Percentiles rank a stretch among this genome's conserved stretches.
These are phyloP conservation scores for Penicillium sp. DNA, from an alignment of 2,329 filamentous ascomycete genomes.

Conservation along the genomic window DNA sequence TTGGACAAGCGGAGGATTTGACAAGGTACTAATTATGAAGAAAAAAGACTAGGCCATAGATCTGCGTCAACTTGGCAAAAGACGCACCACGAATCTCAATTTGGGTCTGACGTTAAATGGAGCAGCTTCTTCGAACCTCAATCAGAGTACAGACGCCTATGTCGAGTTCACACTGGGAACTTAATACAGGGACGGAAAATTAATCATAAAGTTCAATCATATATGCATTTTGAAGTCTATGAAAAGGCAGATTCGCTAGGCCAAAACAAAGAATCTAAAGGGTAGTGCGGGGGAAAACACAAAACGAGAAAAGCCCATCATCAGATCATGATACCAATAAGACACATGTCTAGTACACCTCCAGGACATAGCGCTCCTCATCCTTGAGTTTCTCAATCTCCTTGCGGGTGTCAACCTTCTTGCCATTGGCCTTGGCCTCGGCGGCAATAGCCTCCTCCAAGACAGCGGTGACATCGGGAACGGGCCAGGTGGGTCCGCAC, in stretches of 20 bases:
- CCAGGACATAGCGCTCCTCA: constrained; percentile 87
- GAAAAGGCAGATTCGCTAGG: constrained; percentile 23
- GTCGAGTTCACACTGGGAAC: too few species aligned
- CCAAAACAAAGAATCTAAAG: constrained; percentile 25
- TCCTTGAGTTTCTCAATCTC: constrained; percentile 99
- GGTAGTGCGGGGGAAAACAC: constrained; percentile 15
- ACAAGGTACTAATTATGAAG: too few species aligned
- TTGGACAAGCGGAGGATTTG: too few species aligned
- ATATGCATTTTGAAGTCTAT: constrained; percentile 26
- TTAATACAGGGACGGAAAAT: background rate
- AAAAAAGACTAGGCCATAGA: too few species aligned
- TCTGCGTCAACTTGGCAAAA: too few species aligned
- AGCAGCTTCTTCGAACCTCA: too few species aligned
- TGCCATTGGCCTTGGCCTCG: constrained; percentile 68
- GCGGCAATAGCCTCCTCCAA: constrained; percentile 86
- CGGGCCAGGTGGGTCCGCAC: constrained; percentile 97
- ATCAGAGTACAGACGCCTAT: too few species aligned
- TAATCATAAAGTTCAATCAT: background rate
- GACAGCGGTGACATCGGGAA: constrained; percentile 93
- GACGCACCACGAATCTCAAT: too few species aligned
- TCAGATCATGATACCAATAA: constrained; percentile 21
- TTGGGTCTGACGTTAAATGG: too few species aligned
- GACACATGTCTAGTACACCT: constrained; percentile 74
- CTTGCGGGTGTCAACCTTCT: constrained; percentile 82
- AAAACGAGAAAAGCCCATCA: constrained; percentile 23